A percentile compares a stretch with the other conserved stretches of the same genome.
These are phyloP conservation scores for Hymenoscyphus salicellus DNA, from an alignment of 2,329 filamentous ascomycete genomes.

Conservation along the genomic window DNA sequence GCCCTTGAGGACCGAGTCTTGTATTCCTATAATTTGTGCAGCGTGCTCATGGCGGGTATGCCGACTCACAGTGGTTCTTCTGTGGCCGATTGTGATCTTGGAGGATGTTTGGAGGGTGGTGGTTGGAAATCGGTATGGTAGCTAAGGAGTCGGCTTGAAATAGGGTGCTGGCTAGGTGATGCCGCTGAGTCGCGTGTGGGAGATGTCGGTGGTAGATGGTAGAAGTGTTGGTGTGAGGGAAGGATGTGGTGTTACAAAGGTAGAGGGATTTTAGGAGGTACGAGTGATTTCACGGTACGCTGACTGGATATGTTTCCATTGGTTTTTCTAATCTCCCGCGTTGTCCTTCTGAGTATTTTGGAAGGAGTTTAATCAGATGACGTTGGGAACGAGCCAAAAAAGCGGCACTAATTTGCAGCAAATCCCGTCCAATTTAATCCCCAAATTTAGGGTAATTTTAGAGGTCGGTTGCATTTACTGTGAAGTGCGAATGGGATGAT, in stretches of 20 bases:
- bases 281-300: not conserved
- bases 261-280: not conserved
- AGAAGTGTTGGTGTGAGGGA: not conserved
- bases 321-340: not conserved
- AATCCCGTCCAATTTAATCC: not conserved
- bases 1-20: slow-evolving; percentile 11
- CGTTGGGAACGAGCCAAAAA: not conserved
- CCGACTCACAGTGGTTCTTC: not conserved
- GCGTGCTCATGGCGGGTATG: slow-evolving; percentile 16
- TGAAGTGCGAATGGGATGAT: no score
- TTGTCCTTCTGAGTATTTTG: not conserved
- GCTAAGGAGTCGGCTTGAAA: not conserved
- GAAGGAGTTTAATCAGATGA: not conserved
- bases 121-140: not conserved
- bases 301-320: not conserved
- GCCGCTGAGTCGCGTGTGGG: not conserved
- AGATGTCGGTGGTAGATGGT: not conserved
- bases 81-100: not conserved
- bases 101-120: not conserved
- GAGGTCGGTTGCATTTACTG: no score
- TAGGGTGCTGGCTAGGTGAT: not conserved
- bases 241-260: not conserved
- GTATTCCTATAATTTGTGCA: slow-evolving; percentile 11
- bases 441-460: not conserved
- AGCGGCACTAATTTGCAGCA: not conserved